These are phyloP conservation scores for Fusarium austroafricanum DNA, from an alignment of 2,329 filamentous ascomycete species.

Conservation along the genomic window DNA sequence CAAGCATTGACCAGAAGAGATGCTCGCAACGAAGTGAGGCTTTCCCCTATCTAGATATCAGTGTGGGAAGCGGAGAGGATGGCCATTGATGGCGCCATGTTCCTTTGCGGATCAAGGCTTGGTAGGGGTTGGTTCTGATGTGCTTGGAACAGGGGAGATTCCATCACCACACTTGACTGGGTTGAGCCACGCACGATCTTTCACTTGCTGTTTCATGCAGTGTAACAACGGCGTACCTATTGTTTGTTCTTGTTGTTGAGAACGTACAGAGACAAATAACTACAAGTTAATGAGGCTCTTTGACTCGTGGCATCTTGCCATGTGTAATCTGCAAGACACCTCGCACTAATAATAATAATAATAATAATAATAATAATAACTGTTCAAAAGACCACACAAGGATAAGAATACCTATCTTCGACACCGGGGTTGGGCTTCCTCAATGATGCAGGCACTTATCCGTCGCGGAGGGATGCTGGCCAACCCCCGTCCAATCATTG, in stretches of 20 bases:
- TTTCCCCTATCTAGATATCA: constrained; percentile 11
- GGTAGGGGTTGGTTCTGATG: constrained; percentile 7
- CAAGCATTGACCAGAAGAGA: background rate
- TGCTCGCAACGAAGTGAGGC: constrained; percentile 3
- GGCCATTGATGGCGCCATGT: constrained; percentile 16
- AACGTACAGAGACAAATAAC: background rate
- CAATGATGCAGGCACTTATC: constrained; percentile 27
- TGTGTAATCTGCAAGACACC: constrained; percentile 3
- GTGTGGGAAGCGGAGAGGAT: background rate
- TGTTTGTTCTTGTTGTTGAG: background rate
- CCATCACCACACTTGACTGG: background rate
- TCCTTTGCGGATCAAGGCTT: constrained; percentile 17
- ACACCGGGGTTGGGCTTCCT: constrained; percentile 1
- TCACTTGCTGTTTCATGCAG: constrained; percentile 14
- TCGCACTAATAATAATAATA: no score
- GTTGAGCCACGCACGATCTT: background rate
- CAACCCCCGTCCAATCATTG: constrained; percentile 27
- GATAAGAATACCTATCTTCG: background rate
- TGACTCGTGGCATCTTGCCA: background rate
- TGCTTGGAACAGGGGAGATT: constrained; percentile 7
- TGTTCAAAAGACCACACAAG: background rate
- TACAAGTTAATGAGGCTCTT: background rate
- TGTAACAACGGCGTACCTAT: background rate
- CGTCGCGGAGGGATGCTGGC: constrained; percentile 25
- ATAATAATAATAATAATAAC: no score